Evolutionary conservation across 306 rosid species (phyloP).

Genomic region (Begonia masoniana): DNA sequence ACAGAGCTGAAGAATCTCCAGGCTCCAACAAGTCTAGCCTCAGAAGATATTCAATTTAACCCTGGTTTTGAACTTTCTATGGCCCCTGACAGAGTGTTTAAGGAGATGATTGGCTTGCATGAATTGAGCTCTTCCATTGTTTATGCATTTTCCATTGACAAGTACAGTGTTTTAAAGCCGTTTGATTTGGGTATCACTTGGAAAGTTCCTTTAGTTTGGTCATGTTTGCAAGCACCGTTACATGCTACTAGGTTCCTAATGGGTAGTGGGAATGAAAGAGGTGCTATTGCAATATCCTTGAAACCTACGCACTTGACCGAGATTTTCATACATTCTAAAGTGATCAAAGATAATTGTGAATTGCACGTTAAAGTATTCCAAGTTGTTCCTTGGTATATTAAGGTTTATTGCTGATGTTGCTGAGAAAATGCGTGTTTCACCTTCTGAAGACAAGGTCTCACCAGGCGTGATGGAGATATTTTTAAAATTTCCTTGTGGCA

Average conservation of each 20-base stretch:
- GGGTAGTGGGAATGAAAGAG: constrained; percentile 96
- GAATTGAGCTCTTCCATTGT: constrained; percentile 32
- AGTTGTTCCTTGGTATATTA: constrained; percentile 95
- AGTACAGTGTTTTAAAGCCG: constrained; percentile 27
- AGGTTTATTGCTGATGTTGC: constrained; percentile 62
- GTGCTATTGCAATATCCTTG: constrained; percentile 78
- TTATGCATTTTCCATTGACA: constrained; percentile 51
- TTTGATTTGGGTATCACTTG: constrained; percentile 78
- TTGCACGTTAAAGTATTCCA: constrained; percentile 75
- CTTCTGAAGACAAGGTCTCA: constrained; percentile 87
- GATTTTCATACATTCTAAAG: constrained; percentile 18
- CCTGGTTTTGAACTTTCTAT: constrained; percentile 62
- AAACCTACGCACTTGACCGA: constrained; percentile 45
- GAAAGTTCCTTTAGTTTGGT: constrained; percentile 72
- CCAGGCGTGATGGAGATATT: constrained; percentile 76
- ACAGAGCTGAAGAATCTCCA: constrained; percentile 27
- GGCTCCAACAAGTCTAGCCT: constrained; percentile 10
- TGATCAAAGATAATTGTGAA: constrained; percentile 36
- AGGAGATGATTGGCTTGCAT: constrained; percentile 28
- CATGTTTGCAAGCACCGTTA: constrained; percentile 60
- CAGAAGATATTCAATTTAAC: constrained; percentile 31
- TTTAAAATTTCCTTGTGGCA: constrained; percentile 67
- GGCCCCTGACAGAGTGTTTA: constrained; percentile 43
- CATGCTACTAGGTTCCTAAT: constrained; percentile 72
- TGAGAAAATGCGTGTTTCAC: constrained; percentile 67